Evolutionary conservation across 2,329 filamentous ascomycete genomes (phyloP).

Genomic region (Botrytis paeoniae): DNA sequence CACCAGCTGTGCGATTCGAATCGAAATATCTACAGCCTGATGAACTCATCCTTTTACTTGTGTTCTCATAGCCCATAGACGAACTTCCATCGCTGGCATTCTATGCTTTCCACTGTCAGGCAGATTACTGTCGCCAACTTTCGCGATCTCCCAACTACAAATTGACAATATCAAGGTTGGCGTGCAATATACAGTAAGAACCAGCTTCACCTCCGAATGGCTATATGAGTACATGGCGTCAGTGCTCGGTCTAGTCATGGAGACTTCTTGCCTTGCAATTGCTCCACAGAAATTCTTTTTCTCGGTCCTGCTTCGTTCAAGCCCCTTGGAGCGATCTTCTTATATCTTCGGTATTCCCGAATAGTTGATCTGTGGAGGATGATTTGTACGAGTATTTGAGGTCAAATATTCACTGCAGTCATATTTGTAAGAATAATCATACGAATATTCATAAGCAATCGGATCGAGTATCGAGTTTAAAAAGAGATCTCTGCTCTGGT

Average conservation of each 20-base stretch:
- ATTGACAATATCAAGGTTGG: not conserved
- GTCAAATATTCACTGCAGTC: not conserved
- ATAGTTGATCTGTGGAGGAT: not conserved
- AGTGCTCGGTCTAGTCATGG: not conserved
- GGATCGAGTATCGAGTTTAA: too few species aligned
- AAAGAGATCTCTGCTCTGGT: too few species aligned
- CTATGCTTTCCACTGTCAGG: not conserved
- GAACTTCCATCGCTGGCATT: accelerated
- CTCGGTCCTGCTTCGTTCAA: not conserved
- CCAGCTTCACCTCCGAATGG: too few species aligned
- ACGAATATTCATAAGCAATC: too few species aligned
- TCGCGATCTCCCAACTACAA: not conserved
- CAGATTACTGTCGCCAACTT: accelerated
- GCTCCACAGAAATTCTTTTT: accelerated
- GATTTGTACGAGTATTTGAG: not conserved
- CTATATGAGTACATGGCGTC: too few species aligned
- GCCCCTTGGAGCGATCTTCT: not conserved
- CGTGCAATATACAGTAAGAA: not conserved
- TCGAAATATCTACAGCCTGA: accelerated
- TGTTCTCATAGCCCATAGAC: accelerated
- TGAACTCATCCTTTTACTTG: not conserved
- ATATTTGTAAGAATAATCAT: not conserved
- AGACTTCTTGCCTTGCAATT: not conserved
- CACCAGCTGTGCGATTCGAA: not conserved
- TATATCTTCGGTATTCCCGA: too few species aligned